Conservation (phyloP, 2,329 filamentous ascomycete species). For the Knufia petricola region DNA sequence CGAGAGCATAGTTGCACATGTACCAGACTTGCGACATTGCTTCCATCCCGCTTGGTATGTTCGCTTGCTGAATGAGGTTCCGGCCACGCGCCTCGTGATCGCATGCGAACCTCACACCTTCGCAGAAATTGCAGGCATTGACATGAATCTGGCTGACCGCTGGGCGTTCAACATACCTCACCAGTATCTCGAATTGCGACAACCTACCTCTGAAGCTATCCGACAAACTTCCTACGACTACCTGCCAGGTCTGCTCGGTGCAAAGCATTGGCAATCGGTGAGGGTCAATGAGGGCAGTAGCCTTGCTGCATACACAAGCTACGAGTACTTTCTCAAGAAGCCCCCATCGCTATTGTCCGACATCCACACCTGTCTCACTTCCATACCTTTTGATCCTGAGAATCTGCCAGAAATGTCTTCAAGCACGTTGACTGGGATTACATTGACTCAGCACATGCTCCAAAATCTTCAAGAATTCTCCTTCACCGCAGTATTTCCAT, state of each 20-base stretch:
- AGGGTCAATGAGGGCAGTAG: constrained; percentile 68
- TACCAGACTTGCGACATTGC: constrained; percentile 34
- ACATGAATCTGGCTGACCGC: constrained; percentile 47
- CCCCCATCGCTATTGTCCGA: constrained; percentile 53
- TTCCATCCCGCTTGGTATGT: constrained; percentile 43
- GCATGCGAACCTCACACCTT: constrained; percentile 55
- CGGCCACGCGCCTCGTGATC: constrained; percentile 44
- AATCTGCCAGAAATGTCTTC: background rate
- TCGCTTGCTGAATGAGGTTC: constrained; percentile 43
- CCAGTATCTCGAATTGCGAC: constrained; percentile 48
- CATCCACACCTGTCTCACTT: constrained; percentile 24
- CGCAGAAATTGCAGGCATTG: constrained; percentile 49
- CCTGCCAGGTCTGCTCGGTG: constrained; percentile 40
- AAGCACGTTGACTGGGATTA: background rate
- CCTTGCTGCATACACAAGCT: constrained; percentile 58
- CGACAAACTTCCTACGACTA: constrained; percentile 17
- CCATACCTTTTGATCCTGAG: background rate
- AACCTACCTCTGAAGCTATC: constrained; percentile 11
- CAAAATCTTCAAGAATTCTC: constrained; percentile 35
- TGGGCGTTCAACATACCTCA: constrained; percentile 57
- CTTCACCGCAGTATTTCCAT: constrained; percentile 60
- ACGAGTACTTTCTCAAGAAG: constrained; percentile 59
- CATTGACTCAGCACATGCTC: constrained; percentile 31
- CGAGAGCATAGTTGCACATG: constrained; percentile 38
- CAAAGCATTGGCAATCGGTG: constrained; percentile 56